Base-by-base conservation (phyloP, 441 rosid species). In the Mallotus repandus region DNA sequence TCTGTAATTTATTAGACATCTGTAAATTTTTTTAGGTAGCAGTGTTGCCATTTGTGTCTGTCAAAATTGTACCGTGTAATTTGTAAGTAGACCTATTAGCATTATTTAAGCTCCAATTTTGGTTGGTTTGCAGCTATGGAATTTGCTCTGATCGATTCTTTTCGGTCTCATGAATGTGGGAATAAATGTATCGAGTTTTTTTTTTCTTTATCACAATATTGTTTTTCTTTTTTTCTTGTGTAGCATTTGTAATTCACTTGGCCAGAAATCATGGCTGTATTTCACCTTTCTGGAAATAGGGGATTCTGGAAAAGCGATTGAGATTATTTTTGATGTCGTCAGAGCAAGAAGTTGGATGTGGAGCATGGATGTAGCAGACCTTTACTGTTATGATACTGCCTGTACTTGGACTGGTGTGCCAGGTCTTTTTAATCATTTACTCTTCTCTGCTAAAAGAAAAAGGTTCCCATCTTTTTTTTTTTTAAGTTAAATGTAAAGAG, bases 11-110 rank as follows among this genome's bases (percentile, higher is more conserved):
- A 15, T 46, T 46, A 62, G 77, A 63, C 58, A 63, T 45, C 56
- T 72, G 81, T 81, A 78, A 76, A 76, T 66, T 64, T 52, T 25
- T 71, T 6, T 66, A 69, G 83, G 79, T 32, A 68, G 59, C 45
- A 57, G 14, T 52, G 58, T 68, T 71, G 46, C 12, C n/a, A 38
- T 22, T 12, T 66, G 59, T 70, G 59, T 70, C 21, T 68, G 16
- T 41, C 8, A 50, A 48, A 64, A 71, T 62, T 63, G 12, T 5
- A 2, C 6, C 12, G 46, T 77, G 48, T 55, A 59, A 63, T 59
- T 72, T 72, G 71, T 61, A 69, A 14, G 53, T 7, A 21, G 48
- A 61, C 38, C 16, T 52, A 11, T 14, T 32, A 21, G 57, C 52
- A 15, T 52, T 7, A n/a, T 18, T 35, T 15, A 19, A 50, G 45